Conservation (phyloP, 371 early-diverging fungal genomes). For the Actinomucor elegans region DNA sequence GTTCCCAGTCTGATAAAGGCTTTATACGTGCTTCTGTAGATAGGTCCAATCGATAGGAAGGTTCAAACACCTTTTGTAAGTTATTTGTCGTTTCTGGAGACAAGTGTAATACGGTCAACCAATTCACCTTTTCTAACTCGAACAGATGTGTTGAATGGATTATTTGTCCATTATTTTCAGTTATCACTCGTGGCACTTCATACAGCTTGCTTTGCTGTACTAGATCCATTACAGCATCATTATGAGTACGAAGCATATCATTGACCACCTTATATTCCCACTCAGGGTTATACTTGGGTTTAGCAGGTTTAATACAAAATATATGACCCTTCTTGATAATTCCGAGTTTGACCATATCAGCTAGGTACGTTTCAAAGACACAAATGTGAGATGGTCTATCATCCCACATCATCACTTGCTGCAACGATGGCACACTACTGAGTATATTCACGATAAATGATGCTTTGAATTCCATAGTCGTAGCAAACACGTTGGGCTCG, state of each 20-base stretch:
- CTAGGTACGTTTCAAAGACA: constrained; percentile 44
- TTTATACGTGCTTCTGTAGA: not conserved
- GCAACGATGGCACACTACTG: constrained; percentile 39
- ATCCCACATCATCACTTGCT: constrained; percentile 58
- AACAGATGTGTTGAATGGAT: not conserved
- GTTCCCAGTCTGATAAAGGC: too few relatives aligned
- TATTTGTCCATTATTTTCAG: not conserved
- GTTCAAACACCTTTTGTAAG: not conserved
- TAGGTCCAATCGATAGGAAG: not conserved
- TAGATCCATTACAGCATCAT: constrained; percentile 27
- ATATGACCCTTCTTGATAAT: constrained; percentile 31
- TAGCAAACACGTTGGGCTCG: constrained; percentile 26
- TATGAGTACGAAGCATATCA: constrained; percentile 45
- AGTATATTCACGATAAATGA: constrained; percentile 52
- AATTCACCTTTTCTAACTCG: not conserved
- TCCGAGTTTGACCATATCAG: constrained; percentile 8
- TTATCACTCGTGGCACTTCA: not conserved
- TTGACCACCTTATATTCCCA: constrained; percentile 46
- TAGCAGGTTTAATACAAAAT: constrained; percentile 37
- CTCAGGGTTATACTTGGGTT: constrained; percentile 46
- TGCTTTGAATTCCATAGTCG: constrained; percentile 63
- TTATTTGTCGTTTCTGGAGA: not conserved
- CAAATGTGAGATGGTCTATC: constrained; percentile 54
- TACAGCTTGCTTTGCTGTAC: not conserved
- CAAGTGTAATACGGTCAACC: not conserved